These are phyloP conservation scores for Mediolabrus comicus DNA, from an alignment of 108 stramenopile genomes.

Conservation along the genomic window DNA sequence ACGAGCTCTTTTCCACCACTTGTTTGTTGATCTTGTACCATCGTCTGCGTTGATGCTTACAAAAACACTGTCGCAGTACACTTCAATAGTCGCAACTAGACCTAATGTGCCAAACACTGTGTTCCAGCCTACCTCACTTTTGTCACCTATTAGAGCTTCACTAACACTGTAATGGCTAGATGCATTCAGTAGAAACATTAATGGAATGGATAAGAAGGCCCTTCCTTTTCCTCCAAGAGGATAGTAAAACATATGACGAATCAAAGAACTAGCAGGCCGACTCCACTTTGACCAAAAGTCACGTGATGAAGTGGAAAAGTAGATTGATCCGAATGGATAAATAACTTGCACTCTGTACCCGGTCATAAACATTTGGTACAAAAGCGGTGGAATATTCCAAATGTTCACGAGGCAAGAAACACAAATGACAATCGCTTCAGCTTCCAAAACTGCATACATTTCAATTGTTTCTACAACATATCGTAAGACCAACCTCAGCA, in stretches of 20 bases:
- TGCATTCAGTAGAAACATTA: constrained; percentile 17
- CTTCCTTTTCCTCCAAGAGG: constrained; percentile 5
- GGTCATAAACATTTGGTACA: constrained; percentile 7
- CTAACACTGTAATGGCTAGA: constrained; percentile 12
- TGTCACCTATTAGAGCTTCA: constrained; percentile 11
- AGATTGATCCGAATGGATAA: background rate
- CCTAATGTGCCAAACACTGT: constrained; percentile 5
- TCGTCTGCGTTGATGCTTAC: background rate
- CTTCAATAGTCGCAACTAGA: constrained; percentile 7
- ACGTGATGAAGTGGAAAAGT: background rate
- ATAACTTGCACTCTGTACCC: constrained; percentile 7
- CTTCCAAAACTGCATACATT: constrained; percentile 7
- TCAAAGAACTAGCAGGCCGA: constrained; percentile 1
- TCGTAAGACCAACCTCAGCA: background rate
- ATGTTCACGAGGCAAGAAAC: background rate
- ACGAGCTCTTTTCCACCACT: background rate
- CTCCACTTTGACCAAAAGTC: constrained; percentile 1
- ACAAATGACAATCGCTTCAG: constrained; percentile 2
- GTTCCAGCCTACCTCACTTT: constrained; percentile 4
- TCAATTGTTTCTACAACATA: background rate
- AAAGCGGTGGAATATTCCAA: background rate
- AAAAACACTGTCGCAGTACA: constrained; percentile 1
- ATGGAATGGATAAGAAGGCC: constrained; percentile 1
- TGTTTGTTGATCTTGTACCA: constrained; percentile 2
- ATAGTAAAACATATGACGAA: constrained; percentile 11